Evolutionary conservation across 192 early-diverging fungal species (phyloP), one percentile per base, ranked within the genome.

Genomic region (Borealophlyctis nickersoniae): DNA sequence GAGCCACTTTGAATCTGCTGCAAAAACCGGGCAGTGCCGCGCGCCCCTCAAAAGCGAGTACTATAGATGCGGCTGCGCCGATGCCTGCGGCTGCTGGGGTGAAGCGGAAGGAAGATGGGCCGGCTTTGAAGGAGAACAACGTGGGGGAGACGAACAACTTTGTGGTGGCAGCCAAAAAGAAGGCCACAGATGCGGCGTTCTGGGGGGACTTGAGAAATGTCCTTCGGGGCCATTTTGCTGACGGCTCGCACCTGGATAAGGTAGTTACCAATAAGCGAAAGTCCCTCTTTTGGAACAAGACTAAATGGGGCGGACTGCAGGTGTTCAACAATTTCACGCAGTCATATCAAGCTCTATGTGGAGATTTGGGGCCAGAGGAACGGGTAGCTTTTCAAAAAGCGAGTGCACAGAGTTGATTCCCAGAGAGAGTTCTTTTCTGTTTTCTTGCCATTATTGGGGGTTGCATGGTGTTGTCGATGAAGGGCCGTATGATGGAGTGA

Each of bases 341-440:
- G 49, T 56, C 60, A 24, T 69, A 69, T 34, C 67, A 69, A 61
- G 35, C 33, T n/a, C 55, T 69, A 1, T 69, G 67, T 30, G 67
- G 67, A 5, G 60, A 59, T 9, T 31, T 69, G 16, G 49, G 52
- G 0, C 50, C 52, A 13, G 34, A 33, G 3, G 53, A 69, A 49
- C 51, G 67, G 13, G 60, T 56, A 27, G 67, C 67, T 4, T 39
- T 69, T 11, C 22, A 35, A 28, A 69, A 69, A 36, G 67, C 67
- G n/a, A n/a, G n/a, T n/a, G n/a, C n/a, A n/a, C n/a, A n/a, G n/a
- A n/a, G n/a, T n/a, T n/a, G n/a, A n/a, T n/a, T n/a, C n/a, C n/a
- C n/a, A n/a, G n/a, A n/a, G n/a, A n/a, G n/a, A n/a, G n/a, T n/a
- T n/a, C n/a, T n/a, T n/a, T n/a, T n/a, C n/a, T n/a, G n/a, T n/a